phyloP scores from a whole-genome alignment of 208 protist genomes.

The Acanthamoeba royreba region DNA sequence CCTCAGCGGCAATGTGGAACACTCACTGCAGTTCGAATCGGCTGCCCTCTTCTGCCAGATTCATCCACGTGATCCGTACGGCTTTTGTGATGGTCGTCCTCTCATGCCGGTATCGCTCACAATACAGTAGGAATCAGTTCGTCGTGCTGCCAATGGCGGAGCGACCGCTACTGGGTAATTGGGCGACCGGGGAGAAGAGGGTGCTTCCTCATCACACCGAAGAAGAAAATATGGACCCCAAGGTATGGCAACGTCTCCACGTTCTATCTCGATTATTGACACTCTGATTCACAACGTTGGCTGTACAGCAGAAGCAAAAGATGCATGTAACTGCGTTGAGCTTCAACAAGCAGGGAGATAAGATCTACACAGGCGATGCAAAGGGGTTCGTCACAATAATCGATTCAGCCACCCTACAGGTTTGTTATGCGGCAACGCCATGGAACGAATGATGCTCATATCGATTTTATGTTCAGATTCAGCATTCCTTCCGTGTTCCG shows the following conservation, averaged over 20 bases:
- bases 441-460: neutral
- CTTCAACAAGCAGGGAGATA: conserved; percentile 44
- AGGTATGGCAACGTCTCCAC: neutral
- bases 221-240: neutral
- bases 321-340: neutral
- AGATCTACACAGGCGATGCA: conserved; percentile 35
- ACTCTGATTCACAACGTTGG: neutral
- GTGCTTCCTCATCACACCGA: neutral
- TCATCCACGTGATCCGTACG: conserved; percentile 59
- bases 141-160: neutral
- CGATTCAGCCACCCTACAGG: neutral
- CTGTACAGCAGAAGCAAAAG: neutral
- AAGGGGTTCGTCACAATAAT: conserved; percentile 44
- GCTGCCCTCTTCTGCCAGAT: conserved; percentile 46
- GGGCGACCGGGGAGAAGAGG: neutral
- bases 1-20: neutral
- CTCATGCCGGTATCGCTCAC: neutral
- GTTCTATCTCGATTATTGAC: neutral
- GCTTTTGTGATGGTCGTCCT: neutral
- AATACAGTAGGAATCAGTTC: neutral
- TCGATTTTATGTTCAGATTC: neutral
- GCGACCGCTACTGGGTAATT: neutral
- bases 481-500: conserved; percentile 28
- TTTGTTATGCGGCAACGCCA: neutral
- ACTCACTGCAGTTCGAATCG: conserved; percentile 14